Base-by-base conservation (phyloP, 805 yeast species). In the Pichia nakasei region DNA sequence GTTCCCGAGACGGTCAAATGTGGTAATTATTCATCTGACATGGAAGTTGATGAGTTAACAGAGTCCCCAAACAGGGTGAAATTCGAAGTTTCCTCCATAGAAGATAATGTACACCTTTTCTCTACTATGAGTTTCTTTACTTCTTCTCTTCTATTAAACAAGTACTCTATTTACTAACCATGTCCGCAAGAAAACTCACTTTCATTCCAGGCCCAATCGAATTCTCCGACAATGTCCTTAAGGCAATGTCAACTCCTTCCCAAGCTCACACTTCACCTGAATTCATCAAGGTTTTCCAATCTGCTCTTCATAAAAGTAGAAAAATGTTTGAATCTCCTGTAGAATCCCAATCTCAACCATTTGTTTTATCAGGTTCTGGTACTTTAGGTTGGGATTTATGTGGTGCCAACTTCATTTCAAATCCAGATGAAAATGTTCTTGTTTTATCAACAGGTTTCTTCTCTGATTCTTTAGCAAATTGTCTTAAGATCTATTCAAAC, bases 371-470 rank as follows among this genome's bases (percentile, higher is more conserved):
- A 3, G 97, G 97, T 36, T 82, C 95, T 2, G 97, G 97, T 46
- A 87, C 97, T 19, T 72, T 89, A 35, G 97, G 97, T 32, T 89
- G 96, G 96, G 97, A 89, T 58, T 68, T 89, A 49, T 81, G 78
- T 35, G 95, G 82, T 22, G 73, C 95, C 29, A 89, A 91, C 65
- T 70, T 88, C 52, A 57, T 86, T 43, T 2, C 32, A 13, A 56
- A 66, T 17, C 69, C 73, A 2, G 80, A 78, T 44, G 95, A 88
- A 46, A 73, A 77, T 38, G 91, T 78, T 7, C 73, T 91, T 52
- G 85, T 89, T 24, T 71, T 91, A 48, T 81, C 93, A 44, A 88
- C 97, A 12, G 98, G 97, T 5, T 89, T 77, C 63, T 89, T 89
- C 65, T 78, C 89, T 13, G 94, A 87, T 61, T 72, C 81, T 2